phyloP scores from a whole-genome alignment of 352 stramenopile genomes.

The Phytophthora syringae region DNA sequence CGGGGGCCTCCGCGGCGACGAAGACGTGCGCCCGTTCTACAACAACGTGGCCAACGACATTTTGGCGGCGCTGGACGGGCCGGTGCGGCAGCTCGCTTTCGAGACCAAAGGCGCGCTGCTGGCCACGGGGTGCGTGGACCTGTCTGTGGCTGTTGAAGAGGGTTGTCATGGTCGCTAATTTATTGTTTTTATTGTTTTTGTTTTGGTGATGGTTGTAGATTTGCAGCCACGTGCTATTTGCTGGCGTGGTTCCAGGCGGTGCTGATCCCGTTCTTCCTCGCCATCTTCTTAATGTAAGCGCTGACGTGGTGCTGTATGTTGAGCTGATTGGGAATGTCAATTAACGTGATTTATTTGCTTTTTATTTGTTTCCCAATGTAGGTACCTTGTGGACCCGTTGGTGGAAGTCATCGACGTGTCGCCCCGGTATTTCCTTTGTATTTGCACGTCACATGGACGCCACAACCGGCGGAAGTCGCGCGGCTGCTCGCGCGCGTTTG shows the following conservation, averaged over 20 bases:
- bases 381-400: conserved; percentile 86
- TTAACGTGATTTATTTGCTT: neutral
- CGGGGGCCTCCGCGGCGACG: conserved; percentile 25
- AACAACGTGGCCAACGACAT: conserved; percentile 66
- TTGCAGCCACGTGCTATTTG: conserved; percentile 82
- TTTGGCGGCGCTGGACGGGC: conserved; percentile 60
- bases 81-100: conserved; percentile 75
- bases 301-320: neutral
- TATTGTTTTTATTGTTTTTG: too few species aligned
- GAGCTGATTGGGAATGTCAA: too few species aligned
- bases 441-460: conserved; percentile 82
- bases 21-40: conserved; percentile 43
- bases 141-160: neutral
- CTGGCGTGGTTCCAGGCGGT: conserved; percentile 88
- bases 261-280: conserved; percentile 88
- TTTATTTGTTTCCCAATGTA: conserved; percentile 18
- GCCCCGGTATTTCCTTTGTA: conserved; percentile 85
- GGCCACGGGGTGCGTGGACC: conserved; percentile 66
- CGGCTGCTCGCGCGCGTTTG: conserved; percentile 84
- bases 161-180: neutral
- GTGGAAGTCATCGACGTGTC: conserved; percentile 91
- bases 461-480: conserved; percentile 78
- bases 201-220: conserved; percentile 34
- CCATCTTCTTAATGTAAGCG: conserved; percentile 87
- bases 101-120: conserved; percentile 87